These are phyloP conservation scores for Ceratorhiza oryzae-sativae DNA, from an alignment of 1,284 basidiomycete genomes.

Conservation along the genomic window DNA sequence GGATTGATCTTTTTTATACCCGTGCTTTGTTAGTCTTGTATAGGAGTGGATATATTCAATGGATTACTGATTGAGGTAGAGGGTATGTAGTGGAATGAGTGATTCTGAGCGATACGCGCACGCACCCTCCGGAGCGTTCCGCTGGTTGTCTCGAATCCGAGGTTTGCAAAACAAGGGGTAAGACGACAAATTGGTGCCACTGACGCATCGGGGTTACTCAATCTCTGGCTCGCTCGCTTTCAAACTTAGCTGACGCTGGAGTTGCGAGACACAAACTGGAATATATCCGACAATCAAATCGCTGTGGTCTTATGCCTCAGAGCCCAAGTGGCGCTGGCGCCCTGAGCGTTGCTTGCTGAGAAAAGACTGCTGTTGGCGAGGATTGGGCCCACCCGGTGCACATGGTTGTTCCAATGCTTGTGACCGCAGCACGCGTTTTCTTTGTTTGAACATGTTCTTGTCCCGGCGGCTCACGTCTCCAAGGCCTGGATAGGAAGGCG, in stretches of 20 bases:
- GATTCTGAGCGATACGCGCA: no score
- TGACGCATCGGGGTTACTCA: background rate
- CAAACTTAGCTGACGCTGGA: background rate
- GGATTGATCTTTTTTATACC: slow-evolving; percentile 7
- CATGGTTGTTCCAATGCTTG: no score
- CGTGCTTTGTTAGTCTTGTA: slow-evolving; percentile 8
- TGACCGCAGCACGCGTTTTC: background rate
- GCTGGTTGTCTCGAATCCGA: background rate
- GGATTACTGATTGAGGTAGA: background rate
- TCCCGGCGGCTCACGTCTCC: slow-evolving; percentile 3
- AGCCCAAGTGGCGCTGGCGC: background rate
- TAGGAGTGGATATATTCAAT: background rate
- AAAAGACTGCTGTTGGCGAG: background rate
- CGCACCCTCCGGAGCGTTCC: no score
- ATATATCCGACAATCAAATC: background rate
- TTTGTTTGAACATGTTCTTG: background rate
- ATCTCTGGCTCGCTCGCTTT: background rate
- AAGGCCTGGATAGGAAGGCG: background rate
- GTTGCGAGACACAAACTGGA: background rate
- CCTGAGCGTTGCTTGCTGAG: background rate
- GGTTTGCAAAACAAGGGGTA: background rate
- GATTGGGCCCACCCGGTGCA: no score
- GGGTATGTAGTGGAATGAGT: no score
- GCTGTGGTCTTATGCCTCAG: background rate
- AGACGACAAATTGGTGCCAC: background rate